phyloP scores from a whole-genome alignment of 2,329 filamentous ascomycete genomes.

The Alternaria panax region DNA sequence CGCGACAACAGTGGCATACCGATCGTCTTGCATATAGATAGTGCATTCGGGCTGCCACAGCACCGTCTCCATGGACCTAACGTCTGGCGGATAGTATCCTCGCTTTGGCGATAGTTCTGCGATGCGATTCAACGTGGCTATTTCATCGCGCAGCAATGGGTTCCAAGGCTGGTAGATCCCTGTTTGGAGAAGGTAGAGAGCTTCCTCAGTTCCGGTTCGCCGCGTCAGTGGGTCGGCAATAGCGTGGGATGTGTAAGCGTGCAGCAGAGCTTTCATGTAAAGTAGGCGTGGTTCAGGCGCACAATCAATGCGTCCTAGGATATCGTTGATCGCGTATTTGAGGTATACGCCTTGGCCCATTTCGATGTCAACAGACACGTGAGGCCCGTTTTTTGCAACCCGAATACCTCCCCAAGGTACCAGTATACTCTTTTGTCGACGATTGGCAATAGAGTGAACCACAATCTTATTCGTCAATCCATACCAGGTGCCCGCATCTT shows the following conservation, averaged over 20 bases:
- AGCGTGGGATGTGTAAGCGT: slow-evolving; percentile 67
- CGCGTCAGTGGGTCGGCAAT: slow-evolving; percentile 66
- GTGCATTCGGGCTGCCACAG: slow-evolving; percentile 40
- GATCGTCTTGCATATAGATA: slow-evolving; percentile 42
- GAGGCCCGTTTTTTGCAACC: slow-evolving; percentile 39
- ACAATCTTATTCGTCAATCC: slow-evolving; percentile 67
- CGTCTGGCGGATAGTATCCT: slow-evolving; percentile 36
- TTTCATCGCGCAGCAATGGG: slow-evolving; percentile 11
- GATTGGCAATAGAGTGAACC: slow-evolving; percentile 56
- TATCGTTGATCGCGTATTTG: slow-evolving; percentile 61
- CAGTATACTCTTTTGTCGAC: slow-evolving; percentile 59
- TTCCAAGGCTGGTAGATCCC: slow-evolving; percentile 56
- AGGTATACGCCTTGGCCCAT: slow-evolving; percentile 52
- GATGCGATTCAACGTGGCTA: slow-evolving; percentile 29
- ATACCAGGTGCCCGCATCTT: slow-evolving; percentile 67
- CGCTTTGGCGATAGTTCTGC: slow-evolving; percentile 50
- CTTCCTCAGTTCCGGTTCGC: slow-evolving; percentile 68
- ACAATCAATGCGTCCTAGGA: slow-evolving; percentile 65
- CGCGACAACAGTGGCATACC: slow-evolving; percentile 25
- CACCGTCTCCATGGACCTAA: slow-evolving; percentile 41
- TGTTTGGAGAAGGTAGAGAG: slow-evolving; percentile 59
- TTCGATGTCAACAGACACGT: slow-evolving; percentile 54
- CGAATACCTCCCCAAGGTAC: slow-evolving; percentile 57
- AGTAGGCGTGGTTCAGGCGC: slow-evolving; percentile 63
- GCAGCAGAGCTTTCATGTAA: slow-evolving; percentile 65